These are phyloP conservation scores for Chlorencoelia australis DNA, from an alignment of 2,329 filamentous ascomycete genomes.

Conservation along the genomic window DNA sequence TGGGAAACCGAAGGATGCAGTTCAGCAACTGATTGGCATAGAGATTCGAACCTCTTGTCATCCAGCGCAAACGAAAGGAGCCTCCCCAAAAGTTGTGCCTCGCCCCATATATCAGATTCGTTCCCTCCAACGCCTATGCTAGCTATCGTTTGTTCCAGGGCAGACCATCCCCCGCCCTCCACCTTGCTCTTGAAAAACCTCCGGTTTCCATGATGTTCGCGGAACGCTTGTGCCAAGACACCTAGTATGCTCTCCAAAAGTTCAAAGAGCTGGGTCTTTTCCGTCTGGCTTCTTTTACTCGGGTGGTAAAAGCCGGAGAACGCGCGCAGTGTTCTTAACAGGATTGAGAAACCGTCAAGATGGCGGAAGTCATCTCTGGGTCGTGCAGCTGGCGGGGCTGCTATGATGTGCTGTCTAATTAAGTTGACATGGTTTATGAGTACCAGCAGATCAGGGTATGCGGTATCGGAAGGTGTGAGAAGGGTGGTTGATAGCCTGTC, in stretches of 20 bases:
- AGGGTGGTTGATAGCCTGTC: constrained; percentile 32
- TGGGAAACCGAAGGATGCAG: constrained; percentile 22
- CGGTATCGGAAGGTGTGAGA: constrained; percentile 10
- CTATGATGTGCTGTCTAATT: constrained; percentile 26
- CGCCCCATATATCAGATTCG: constrained; percentile 58
- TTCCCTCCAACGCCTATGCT: constrained; percentile 55
- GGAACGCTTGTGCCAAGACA: constrained; percentile 56
- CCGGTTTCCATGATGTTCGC: constrained; percentile 74
- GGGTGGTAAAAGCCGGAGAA: constrained; percentile 70
- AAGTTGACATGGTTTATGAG: constrained; percentile 24
- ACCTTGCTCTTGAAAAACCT: constrained; percentile 75
- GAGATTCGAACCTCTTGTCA: constrained; percentile 60
- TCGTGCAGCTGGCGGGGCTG: constrained; percentile 36
- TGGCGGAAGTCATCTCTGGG: constrained; percentile 75
- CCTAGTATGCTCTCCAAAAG: constrained; percentile 63
- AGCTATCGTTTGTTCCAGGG: constrained; percentile 62
- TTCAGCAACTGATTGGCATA: constrained; percentile 45
- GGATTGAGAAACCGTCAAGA: constrained; percentile 64
- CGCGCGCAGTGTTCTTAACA: constrained; percentile 59
- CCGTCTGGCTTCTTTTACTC: constrained; percentile 47
- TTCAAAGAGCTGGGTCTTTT: constrained; percentile 56
- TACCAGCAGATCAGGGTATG: constrained; percentile 26
- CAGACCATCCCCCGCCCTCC: constrained; percentile 67
- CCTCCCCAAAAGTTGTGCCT: constrained; percentile 69
- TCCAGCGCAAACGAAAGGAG: constrained; percentile 73